These are phyloP conservation scores for Metschnikowia kofuensis DNA, from an alignment of 805 yeast species.

Conservation along the genomic window DNA sequence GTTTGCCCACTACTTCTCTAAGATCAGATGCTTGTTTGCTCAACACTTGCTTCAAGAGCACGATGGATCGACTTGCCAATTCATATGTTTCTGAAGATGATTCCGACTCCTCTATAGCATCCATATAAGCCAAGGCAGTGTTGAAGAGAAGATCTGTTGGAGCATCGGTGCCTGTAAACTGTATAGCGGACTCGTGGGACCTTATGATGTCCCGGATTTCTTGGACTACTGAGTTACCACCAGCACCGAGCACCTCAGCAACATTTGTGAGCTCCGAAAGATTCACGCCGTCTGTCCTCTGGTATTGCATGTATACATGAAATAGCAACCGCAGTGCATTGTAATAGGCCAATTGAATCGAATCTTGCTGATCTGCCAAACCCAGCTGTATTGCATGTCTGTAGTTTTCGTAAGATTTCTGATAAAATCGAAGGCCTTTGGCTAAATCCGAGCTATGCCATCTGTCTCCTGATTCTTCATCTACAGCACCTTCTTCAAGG, in stretches of 20 bases:
- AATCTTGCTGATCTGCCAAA: slow-evolving; percentile 1
- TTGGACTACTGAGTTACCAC: slow-evolving; percentile 37
- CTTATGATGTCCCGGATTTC: slow-evolving; percentile 31
- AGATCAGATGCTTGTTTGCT: slow-evolving; percentile 25
- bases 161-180: slow-evolving; percentile 14
- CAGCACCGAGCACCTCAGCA: slow-evolving; percentile 30
- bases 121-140: slow-evolving; percentile 45
- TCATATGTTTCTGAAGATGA: slow-evolving; percentile 1
- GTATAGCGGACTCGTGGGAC: slow-evolving; percentile 39
- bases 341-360: slow-evolving; percentile 34
- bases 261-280: slow-evolving; percentile 28
- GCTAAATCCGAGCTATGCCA: slow-evolving; percentile 67
- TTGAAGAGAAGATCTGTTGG: slow-evolving; percentile 44
- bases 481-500: slow-evolving; percentile 54
- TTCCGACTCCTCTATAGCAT: slow-evolving; percentile 40
- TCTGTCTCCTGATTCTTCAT: slow-evolving; percentile 74
- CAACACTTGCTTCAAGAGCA: slow-evolving; percentile 26
- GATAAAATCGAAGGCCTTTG: slow-evolving; percentile 64
- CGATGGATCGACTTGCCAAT: slow-evolving; percentile 9
- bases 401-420: slow-evolving; percentile 50
- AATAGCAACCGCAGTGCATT: slow-evolving; percentile 58
- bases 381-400: slow-evolving; percentile 28
- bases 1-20: slow-evolving; percentile 9
- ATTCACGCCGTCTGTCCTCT: slow-evolving; percentile 37
- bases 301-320: slow-evolving; percentile 53